phyloP scores from a whole-genome alignment of 1,284 basidiomycete genomes.

The Fistulinella cinereoalba region DNA sequence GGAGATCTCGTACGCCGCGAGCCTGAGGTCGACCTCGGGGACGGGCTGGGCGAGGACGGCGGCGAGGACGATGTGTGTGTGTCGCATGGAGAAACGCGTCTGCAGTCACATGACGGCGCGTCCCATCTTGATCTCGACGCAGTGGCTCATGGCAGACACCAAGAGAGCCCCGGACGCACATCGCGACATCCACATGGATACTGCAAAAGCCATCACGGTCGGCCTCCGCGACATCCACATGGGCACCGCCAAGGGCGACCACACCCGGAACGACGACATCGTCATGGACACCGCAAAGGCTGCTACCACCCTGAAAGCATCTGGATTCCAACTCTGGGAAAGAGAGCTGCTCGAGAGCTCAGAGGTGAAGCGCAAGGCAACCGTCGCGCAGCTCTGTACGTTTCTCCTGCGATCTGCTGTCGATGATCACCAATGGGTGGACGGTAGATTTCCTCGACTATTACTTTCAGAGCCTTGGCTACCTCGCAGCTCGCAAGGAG shows the following conservation, averaged over 20 bases:
- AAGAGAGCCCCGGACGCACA: slow-evolving; percentile 9
- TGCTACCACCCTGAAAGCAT: slow-evolving; percentile 51
- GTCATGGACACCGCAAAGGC: slow-evolving; percentile 59
- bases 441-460: slow-evolving; percentile 86
- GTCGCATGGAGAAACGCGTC: slow-evolving; percentile 39
- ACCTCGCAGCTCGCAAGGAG: slow-evolving; percentile 81
- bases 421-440: slow-evolving; percentile 15
- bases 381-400: slow-evolving; percentile 92
- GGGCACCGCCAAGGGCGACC: slow-evolving; percentile 59
- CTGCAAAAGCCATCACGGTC: slow-evolving; percentile 53
- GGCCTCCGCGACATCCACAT: slow-evolving; percentile 60
- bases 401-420: slow-evolving; percentile 44
- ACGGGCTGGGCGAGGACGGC: slow-evolving; percentile 52
- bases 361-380: slow-evolving; percentile 90
- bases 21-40: slow-evolving; percentile 63
- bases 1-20: slow-evolving; percentile 59
- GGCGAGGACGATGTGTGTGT: slow-evolving; percentile 61
- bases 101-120: slow-evolving; percentile 21
- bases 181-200: slow-evolving; percentile 69
- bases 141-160: slow-evolving; percentile 17
- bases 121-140: no score
- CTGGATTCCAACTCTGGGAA: slow-evolving; percentile 76
- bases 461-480: slow-evolving; percentile 90
- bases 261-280: slow-evolving; percentile 49
- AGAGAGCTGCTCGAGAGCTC: slow-evolving; percentile 75